Base-by-base conservation (phyloP, 75 land plant species). In the Larix kaempferi region DNA sequence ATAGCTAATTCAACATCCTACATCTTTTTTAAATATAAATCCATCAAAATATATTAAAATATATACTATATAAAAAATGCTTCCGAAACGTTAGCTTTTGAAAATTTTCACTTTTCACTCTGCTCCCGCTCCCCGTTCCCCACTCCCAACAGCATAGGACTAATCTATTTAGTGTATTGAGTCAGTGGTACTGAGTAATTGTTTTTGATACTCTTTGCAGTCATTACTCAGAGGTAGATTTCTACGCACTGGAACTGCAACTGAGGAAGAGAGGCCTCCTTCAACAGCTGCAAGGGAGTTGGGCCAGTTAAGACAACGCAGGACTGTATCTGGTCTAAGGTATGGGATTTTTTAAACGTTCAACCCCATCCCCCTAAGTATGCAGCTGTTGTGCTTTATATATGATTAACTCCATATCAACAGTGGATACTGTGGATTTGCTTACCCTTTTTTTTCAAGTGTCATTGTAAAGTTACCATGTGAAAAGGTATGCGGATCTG, bases 261-360 rank as follows among this genome's bases (percentile, higher is more conserved):
- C 52, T 55, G 93, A 90, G 74, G 93, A 90, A 25, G 91, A 89
- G 84, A 83, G 98, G 67, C 89, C 92, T 57, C 89, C 89, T 64
- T 96, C 97, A 56, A 78, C 82, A 63, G 98, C 99, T 76, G 89
- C 93, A 26, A 85, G 93, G 71, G 99, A 96, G 80, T 67, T 96
- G 58, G 86, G 87, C 57, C 98, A 92, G 77, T 81, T 96, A 57
- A 92, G 94, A 74, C 99, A 92, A 79, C 77, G 91, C 17, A 85
- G 91, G 39, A 91, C 92, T 39, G 98, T 96, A 21, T 94, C 95
- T 83, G 91, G 92, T 60, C 60, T 96, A 74, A 94, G 99, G 99
- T 94, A 82, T 71, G 73, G 13, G 5, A n/a, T 23, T 26, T 39
- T 78, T 10, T 10, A 11, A 49, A 49, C 12, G 1, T 49, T 49